These are phyloP conservation scores for Erodium trifolium DNA, from an alignment of 441 rosid species.

Conservation along the genomic window DNA sequence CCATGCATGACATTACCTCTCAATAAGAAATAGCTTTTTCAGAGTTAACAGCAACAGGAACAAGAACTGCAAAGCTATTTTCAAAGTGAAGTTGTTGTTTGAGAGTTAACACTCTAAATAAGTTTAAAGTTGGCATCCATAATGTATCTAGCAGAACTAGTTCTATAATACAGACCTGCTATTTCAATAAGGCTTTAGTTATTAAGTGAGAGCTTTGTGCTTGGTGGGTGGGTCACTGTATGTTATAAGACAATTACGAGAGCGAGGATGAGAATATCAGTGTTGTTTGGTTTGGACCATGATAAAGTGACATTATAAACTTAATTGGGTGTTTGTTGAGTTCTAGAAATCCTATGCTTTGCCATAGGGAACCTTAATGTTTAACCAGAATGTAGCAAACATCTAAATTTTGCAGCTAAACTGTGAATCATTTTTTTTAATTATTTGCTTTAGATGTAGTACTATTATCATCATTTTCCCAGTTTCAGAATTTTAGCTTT, in stretches of 20 bases:
- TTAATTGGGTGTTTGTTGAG: background rate
- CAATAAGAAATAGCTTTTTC: background rate
- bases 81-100: background rate
- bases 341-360: background rate
- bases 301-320: background rate
- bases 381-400: background rate
- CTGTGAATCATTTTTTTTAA: background rate
- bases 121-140: background rate
- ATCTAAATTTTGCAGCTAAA: background rate
- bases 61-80: background rate
- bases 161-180: background rate
- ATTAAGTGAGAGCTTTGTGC: background rate
- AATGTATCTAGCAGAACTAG: background rate
- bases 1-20: background rate
- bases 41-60: background rate
- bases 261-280: background rate
- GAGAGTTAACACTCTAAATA: background rate
- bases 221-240: background rate
- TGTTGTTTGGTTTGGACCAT: background rate
- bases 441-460: background rate
- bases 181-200: background rate
- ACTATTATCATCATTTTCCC: background rate
- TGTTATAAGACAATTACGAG: background rate
- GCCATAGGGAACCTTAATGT: slow-evolving; percentile 1
- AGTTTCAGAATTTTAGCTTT: slow-evolving; percentile 1